phyloP scores from a whole-genome alignment of 2,329 filamentous ascomycete species.

The Hymenoscyphus fraxineus region DNA sequence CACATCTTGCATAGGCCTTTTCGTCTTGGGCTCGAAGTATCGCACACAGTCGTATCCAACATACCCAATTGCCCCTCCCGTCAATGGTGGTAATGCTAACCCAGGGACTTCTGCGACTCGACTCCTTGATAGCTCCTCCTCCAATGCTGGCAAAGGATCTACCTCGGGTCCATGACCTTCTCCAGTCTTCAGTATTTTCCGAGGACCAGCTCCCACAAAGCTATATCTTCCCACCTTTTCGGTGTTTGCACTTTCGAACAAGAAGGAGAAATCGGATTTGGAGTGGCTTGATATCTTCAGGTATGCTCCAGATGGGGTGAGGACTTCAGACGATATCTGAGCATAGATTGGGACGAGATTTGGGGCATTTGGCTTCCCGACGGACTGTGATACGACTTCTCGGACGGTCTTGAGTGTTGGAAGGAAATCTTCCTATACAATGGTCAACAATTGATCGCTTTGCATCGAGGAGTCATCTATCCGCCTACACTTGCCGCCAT shows the following conservation, averaged over 20 bases:
- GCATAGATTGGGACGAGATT: conserved; percentile 81
- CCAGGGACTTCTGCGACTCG: conserved; percentile 81
- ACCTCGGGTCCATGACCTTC: conserved; percentile 78
- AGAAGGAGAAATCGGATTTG: conserved; percentile 77
- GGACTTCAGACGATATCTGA: conserved; percentile 84
- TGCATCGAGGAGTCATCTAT: conserved; percentile 21
- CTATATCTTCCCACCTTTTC: conserved; percentile 93
- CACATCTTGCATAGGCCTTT: conserved; percentile 80
- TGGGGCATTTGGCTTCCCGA: conserved; percentile 50
- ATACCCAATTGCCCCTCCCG: conserved; percentile 91
- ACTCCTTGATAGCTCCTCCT: conserved; percentile 73
- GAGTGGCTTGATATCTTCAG: conserved; percentile 80
- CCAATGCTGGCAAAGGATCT: conserved; percentile 80
- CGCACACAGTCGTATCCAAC: conserved; percentile 96
- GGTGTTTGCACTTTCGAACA: conserved; percentile 93
- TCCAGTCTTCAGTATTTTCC: conserved; percentile 83
- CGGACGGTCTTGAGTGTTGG: conserved; percentile 59
- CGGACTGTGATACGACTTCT: conserved; percentile 50
- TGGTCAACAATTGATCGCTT: conserved; percentile 23
- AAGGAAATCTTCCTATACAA: conserved; percentile 46
- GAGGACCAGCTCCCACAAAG: conserved; percentile 79
- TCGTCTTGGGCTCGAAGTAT: conserved; percentile 98
- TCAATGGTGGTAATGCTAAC: conserved; percentile 77
- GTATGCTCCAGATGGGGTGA: conserved; percentile 94
- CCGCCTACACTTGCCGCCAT: conserved; percentile 30